Evolutionary conservation across 768 basidiomycete genomes (phyloP), one percentile per base, ranked within the genome.

Genomic region (Suillus sp.): DNA sequence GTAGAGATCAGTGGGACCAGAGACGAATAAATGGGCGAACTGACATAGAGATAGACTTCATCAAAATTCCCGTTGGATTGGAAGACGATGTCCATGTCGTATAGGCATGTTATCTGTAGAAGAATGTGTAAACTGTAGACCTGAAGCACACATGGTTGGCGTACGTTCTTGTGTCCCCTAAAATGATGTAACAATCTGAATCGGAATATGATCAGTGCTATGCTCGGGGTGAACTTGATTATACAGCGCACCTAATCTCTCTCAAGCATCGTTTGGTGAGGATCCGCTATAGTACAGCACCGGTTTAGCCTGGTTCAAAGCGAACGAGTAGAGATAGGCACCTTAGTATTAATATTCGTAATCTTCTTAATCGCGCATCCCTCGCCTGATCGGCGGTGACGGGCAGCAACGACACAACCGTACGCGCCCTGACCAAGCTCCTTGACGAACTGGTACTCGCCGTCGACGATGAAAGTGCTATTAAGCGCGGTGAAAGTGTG

Each of bases 1-100:
- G 62, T 42, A 9, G 62, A 64, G 40, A 62, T 58, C 30, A 47
- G 35, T n/a, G 50, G 18, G n/a, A 34, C 60, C 20, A 25, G 55
- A 40, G 42, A 61, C 30, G 60, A 38, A 11, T 43, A 14, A 57
- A 10, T 22, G 20, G 13, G 43, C 53, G 65, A 45, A 79, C 89
- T 66, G 66, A 93, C 92, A 69, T 95, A 93, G 71, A 93, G 88
- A 75, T 93, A 98, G 20, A 99, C 96, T 78, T 98, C 96, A 75
- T 96, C 93, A 71, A 99, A 99, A 74, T 93, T 92, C 67, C 92
- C 92, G 60, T 84, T 88, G 20, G 94, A 86, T 68, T 95, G 92
- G 75, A 96, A 92, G 51, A 99, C 94, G 59, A 98, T 94, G 73
- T 97, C 95, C 93, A 99, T 95, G 73, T 99, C 97, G 72, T 99